Evolutionary conservation across 352 stramenopile species (phyloP).

Genomic region (Aphanomyces euteiches): DNA sequence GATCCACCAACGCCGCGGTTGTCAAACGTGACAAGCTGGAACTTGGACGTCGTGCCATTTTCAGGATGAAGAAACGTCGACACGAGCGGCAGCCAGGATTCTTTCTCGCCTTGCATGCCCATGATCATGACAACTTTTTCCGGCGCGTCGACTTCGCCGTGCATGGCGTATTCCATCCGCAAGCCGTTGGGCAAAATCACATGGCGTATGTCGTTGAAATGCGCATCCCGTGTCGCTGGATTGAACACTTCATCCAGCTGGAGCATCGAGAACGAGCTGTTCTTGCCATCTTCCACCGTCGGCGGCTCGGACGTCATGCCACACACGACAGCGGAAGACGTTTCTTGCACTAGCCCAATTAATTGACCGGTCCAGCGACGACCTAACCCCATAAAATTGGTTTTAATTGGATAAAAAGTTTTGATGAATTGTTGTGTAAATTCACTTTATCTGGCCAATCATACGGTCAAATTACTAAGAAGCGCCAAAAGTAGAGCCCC

Average conservation of each 20-base stretch:
- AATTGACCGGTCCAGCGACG: no score
- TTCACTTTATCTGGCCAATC: no score
- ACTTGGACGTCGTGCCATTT: neutral
- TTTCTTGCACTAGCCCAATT: no score
- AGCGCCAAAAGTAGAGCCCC: no score
- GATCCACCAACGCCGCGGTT: constrained; percentile 11
- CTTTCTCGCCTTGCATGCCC: neutral
- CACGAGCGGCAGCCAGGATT: constrained; percentile 3
- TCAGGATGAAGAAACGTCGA: neutral
- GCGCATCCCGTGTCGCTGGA: neutral
- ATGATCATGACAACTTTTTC: constrained; percentile 13
- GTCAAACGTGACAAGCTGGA: constrained; percentile 10
- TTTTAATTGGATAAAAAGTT: no score
- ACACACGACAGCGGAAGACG: no score
- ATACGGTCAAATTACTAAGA: no score
- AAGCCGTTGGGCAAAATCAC: neutral
- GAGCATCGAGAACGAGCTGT: neutral
- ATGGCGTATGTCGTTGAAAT: neutral
- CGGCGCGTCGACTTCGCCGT: neutral
- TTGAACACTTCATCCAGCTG: neutral
- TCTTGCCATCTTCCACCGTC: no score
- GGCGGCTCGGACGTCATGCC: no score
- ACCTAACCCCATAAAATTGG: no score
- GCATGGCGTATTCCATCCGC: neutral
- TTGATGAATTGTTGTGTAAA: no score